These are phyloP conservation scores for Debaryomycetaceae sp. DNA, from an alignment of 1,139 yeast genomes.

Conservation along the genomic window DNA sequence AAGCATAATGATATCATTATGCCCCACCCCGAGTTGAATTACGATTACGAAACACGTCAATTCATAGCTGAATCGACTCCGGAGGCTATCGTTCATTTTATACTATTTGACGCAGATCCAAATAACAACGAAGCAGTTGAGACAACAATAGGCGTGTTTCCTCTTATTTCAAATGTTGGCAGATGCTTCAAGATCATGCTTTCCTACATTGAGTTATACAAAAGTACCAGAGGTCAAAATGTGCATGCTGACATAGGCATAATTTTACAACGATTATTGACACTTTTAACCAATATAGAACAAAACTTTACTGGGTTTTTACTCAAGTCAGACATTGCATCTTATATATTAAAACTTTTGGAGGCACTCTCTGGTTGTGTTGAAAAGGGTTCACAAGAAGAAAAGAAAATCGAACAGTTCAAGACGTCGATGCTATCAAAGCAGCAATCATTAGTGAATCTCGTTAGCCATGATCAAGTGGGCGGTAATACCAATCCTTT, in stretches of 20 bases:
- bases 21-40: constrained; percentile 65
- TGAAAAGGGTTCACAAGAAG: constrained; percentile 7
- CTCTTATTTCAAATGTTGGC: constrained; percentile 62
- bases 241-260: constrained; percentile 15
- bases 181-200: constrained; percentile 42
- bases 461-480: constrained; percentile 19
- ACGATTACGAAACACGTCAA: constrained; percentile 45
- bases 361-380: constrained; percentile 22
- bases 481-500: constrained; percentile 23
- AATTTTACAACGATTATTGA: constrained; percentile 42
- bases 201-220: constrained; percentile 20
- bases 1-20: constrained; percentile 30
- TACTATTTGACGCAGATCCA: constrained; percentile 45
- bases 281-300: constrained; percentile 28
- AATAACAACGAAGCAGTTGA: constrained; percentile 22
- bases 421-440: constrained; percentile 31
- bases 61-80: constrained; percentile 28
- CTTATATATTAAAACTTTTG: constrained; percentile 32
- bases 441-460: constrained; percentile 33
- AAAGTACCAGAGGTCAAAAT: constrained; percentile 21
- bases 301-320: constrained; percentile 38
- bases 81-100: constrained; percentile 73
- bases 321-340: constrained; percentile 40
- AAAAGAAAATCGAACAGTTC: constrained; percentile 15
- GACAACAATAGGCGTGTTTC: constrained; percentile 56